phyloP scores from a whole-genome alignment of 1,139 yeast genomes.

The Blastobotrys raffinosifermentans region DNA sequence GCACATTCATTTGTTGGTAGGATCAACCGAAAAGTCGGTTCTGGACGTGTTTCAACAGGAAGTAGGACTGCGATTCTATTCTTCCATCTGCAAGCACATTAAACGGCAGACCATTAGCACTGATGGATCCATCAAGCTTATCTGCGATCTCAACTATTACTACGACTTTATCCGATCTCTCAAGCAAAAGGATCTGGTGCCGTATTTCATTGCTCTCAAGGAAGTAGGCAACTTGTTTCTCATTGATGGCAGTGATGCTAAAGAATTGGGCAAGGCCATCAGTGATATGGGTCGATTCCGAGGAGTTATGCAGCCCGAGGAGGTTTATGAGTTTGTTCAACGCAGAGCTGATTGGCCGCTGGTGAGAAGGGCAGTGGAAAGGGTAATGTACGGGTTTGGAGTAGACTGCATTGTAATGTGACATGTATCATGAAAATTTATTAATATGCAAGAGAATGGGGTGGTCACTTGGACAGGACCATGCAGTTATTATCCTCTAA shows the following conservation, averaged over 20 bases:
- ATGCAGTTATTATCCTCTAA: too few species aligned
- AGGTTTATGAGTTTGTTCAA: slow-evolving; percentile 85
- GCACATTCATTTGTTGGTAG: slow-evolving; percentile 71
- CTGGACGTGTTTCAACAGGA: slow-evolving; percentile 93
- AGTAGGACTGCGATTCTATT: slow-evolving; percentile 81
- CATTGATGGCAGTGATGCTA: slow-evolving; percentile 69
- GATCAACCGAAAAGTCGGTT: slow-evolving; percentile 81
- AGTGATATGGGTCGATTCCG: slow-evolving; percentile 81
- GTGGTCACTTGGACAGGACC: too few species aligned
- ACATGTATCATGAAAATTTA: slow-evolving; percentile 27
- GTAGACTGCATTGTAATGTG: slow-evolving; percentile 49
- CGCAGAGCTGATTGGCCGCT: slow-evolving; percentile 80
- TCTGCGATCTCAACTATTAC: slow-evolving; percentile 55
- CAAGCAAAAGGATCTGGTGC: slow-evolving; percentile 62
- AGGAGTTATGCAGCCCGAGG: slow-evolving; percentile 89
- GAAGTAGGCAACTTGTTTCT: slow-evolving; percentile 78
- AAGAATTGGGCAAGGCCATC: slow-evolving; percentile 76
- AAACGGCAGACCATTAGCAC: slow-evolving; percentile 66
- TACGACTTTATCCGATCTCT: slow-evolving; percentile 63
- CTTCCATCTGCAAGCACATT: slow-evolving; percentile 65
- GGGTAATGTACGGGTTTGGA: slow-evolving; percentile 90
- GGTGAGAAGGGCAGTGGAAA: slow-evolving; percentile 77
- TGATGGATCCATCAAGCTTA: slow-evolving; percentile 71
- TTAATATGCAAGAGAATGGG: background rate
- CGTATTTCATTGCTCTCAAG: slow-evolving; percentile 74